phyloP scores from a whole-genome alignment of 441 rosid genomes.

The Pelargonium myrrhifolium region DNA sequence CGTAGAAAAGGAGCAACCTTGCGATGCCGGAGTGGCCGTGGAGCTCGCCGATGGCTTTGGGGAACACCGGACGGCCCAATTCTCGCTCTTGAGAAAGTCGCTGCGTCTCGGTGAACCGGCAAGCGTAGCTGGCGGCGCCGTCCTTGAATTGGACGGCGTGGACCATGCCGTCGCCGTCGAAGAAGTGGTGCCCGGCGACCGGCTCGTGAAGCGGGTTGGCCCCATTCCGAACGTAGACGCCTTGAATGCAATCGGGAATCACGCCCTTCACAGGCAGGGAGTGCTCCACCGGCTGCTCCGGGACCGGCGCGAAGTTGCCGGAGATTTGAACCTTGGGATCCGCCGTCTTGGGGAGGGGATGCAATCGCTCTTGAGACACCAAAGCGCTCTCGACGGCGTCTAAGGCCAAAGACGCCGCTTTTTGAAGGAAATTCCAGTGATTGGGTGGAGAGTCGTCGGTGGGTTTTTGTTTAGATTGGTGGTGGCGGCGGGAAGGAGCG shows the following conservation, averaged over 20 bases:
- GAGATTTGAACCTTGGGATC: slow-evolving; percentile 56
- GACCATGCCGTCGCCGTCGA: slow-evolving; percentile 87
- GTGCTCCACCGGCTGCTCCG: slow-evolving; percentile 47
- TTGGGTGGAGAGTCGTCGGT: no score
- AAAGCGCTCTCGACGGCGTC: slow-evolving; percentile 48
- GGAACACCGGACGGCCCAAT: slow-evolving; percentile 57
- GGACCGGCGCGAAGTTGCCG: slow-evolving; percentile 26
- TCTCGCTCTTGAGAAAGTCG: slow-evolving; percentile 50
- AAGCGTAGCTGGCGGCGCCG: slow-evolving; percentile 50
- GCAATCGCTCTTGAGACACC: slow-evolving; percentile 35
- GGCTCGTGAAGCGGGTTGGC: slow-evolving; percentile 74
- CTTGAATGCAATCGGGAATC: slow-evolving; percentile 49
- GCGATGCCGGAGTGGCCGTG: slow-evolving; percentile 30
- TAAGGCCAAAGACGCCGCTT: slow-evolving; percentile 43
- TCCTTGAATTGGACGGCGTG: slow-evolving; percentile 49
- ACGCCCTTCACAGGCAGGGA: slow-evolving; percentile 42
- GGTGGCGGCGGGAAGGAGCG: no score
- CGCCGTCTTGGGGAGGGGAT: slow-evolving; percentile 52
- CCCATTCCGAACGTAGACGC: slow-evolving; percentile 71
- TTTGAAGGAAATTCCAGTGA: slow-evolving; percentile 39
- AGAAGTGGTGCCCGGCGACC: slow-evolving; percentile 66
- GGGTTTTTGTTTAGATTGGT: no score
- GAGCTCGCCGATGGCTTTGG: slow-evolving; percentile 75
- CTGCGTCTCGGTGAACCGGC: slow-evolving; percentile 66
- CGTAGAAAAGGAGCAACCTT: slow-evolving; percentile 51